Evolutionary conservation across 352 stramenopile genomes (phyloP).

Genomic region (Phytophthora pistaciae): DNA sequence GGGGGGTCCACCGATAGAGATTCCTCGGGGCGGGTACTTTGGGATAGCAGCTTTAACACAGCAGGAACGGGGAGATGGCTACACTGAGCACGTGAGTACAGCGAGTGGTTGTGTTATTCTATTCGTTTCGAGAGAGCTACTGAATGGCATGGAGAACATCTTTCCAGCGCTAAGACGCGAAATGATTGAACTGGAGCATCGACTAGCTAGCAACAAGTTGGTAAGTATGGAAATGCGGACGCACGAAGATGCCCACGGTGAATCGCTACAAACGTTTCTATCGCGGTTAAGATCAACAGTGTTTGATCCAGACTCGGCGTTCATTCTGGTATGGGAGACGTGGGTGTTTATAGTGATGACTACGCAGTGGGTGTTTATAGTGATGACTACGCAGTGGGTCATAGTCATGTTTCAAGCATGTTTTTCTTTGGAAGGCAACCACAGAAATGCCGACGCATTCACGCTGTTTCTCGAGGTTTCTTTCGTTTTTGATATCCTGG

Average conservation of each 20-base stretch:
- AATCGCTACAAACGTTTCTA: no score
- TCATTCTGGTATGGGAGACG: neutral
- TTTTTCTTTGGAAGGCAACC: neutral
- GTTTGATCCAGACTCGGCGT: neutral
- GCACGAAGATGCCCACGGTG: no score
- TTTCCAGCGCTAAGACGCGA: neutral
- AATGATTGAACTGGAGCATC: neutral
- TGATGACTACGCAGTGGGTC: neutral
- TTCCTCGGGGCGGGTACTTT: slow-evolving; percentile 49
- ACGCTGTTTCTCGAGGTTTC: neutral
- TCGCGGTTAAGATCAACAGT: neutral
- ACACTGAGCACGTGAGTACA: slow-evolving; percentile 47
- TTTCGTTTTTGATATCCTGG: neutral
- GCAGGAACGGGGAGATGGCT: slow-evolving; percentile 46
- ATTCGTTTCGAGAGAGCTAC: neutral
- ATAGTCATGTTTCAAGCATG: neutral
- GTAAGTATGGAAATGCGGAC: neutral
- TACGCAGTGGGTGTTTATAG: neutral
- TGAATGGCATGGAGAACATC: neutral
- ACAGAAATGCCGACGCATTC: neutral
- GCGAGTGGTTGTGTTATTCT: neutral
- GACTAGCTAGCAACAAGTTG: neutral
- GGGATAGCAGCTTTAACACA: slow-evolving; percentile 46
- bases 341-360: slow-evolving; percentile 4
- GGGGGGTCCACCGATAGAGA: slow-evolving; percentile 19